A percentile compares a stretch with the other conserved stretches of the same genome.
These are phyloP conservation scores for Earliella scabrosa DNA, from an alignment of 1,284 basidiomycete genomes.

Conservation along the genomic window DNA sequence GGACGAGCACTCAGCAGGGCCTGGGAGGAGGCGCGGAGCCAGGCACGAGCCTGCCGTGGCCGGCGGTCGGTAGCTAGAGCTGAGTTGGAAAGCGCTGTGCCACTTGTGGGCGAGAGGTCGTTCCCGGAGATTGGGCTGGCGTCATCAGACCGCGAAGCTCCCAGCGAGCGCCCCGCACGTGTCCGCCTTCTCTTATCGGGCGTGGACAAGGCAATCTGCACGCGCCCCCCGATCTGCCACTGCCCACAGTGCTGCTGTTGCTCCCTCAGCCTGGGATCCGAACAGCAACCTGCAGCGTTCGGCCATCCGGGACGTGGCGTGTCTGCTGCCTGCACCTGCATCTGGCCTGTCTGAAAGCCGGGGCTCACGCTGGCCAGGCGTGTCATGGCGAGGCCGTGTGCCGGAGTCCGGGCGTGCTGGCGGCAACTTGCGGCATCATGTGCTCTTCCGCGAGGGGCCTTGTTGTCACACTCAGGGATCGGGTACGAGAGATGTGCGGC, in stretches of 20 bases:
- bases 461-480: conserved; percentile 15
- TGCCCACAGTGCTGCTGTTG: too few relatives aligned
- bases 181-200: conserved; percentile 26
- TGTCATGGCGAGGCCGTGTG: neutral
- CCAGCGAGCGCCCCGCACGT: conserved; percentile 16
- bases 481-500: conserved; percentile 19
- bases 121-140: conserved; percentile 16
- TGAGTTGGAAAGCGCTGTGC: neutral
- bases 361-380: neutral
- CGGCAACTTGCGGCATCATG: conserved; percentile 26
- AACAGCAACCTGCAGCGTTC: conserved; percentile 18
- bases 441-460: conserved; percentile 15
- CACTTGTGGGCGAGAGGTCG: too few relatives aligned
- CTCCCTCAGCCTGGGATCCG: too few relatives aligned
- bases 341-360: neutral
- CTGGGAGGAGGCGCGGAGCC: too few relatives aligned
- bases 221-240: conserved; percentile 26
- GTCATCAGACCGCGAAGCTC: conserved; percentile 24
- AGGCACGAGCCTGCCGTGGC: too few relatives aligned
- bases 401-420: neutral
- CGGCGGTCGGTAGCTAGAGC: too few relatives aligned
- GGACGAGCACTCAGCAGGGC: neutral
- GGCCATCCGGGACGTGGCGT: too few relatives aligned
- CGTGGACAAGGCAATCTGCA: conserved; percentile 27
- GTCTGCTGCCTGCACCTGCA: neutral